These are phyloP conservation scores for Trichoderma brevicompactum DNA, from an alignment of 2,329 filamentous ascomycete species.

Conservation along the genomic window DNA sequence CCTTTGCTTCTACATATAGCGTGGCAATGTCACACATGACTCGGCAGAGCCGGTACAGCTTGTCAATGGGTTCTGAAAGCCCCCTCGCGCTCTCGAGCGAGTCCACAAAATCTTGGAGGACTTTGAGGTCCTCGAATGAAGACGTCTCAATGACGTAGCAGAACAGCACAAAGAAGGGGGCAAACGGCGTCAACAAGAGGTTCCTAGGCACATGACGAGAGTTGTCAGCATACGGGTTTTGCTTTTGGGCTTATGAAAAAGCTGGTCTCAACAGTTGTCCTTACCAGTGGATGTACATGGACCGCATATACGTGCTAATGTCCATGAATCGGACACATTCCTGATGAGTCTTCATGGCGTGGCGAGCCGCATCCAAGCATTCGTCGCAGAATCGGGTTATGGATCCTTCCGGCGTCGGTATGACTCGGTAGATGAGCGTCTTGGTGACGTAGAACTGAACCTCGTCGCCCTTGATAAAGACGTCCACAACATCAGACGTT, in stretches of 20 bases:
- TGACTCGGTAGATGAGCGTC: constrained; percentile 57
- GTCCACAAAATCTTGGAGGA: constrained; percentile 59
- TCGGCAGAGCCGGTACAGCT: constrained; percentile 64
- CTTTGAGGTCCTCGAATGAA: constrained; percentile 56
- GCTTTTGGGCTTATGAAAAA: neutral
- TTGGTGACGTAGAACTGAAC: constrained; percentile 53
- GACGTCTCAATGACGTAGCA: constrained; percentile 61
- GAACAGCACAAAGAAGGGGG: constrained; percentile 64
- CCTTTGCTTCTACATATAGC: constrained; percentile 65
- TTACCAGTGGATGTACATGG: constrained; percentile 58
- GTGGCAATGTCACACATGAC: constrained; percentile 65
- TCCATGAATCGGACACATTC: constrained; percentile 51
- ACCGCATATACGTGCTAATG: constrained; percentile 47
- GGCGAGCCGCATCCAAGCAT: constrained; percentile 56
- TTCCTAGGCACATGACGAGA: constrained; percentile 45
- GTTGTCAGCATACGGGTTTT: neutral
- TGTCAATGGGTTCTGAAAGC: constrained; percentile 62
- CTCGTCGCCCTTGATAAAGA: constrained; percentile 53
- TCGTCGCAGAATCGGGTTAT: constrained; percentile 52
- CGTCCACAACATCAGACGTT: constrained; percentile 47
- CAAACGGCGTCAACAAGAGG: constrained; percentile 61
- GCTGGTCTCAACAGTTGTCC: constrained; percentile 27
- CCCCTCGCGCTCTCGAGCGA: constrained; percentile 57
- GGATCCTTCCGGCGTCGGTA: constrained; percentile 51
- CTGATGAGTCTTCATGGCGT: constrained; percentile 52